Evolutionary conservation across 805 yeast genomes (phyloP).

Genomic region (Candida pseudofarinosa): DNA sequence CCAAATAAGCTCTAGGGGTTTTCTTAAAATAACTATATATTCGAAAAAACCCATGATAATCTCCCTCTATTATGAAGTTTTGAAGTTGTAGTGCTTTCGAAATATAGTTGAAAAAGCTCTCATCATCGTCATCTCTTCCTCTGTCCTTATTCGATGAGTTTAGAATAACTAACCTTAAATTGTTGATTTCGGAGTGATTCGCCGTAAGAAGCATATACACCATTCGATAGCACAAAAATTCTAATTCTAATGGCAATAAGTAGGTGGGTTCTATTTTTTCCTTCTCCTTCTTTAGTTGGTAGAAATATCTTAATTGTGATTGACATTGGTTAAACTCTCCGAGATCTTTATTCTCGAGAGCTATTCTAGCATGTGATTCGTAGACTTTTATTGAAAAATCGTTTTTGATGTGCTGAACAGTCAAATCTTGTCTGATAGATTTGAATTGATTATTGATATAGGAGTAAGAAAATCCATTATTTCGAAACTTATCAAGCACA

Average conservation of each 20-base stretch:
- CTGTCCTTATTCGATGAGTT: background rate
- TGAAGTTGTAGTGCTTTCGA: slow-evolving; percentile 5
- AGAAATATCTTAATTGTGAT: slow-evolving; percentile 67
- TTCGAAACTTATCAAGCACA: slow-evolving; percentile 50
- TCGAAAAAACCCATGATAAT: slow-evolving; percentile 50
- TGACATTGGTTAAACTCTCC: slow-evolving; percentile 97
- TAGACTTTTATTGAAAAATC: slow-evolving; percentile 76
- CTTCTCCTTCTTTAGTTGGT: slow-evolving; percentile 35
- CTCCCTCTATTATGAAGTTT: slow-evolving; percentile 19
- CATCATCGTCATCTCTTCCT: background rate
- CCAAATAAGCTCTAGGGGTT: slow-evolving; percentile 13
- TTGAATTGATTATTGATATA: slow-evolving; percentile 88
- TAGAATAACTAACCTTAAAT: slow-evolving; percentile 23
- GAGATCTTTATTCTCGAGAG: slow-evolving; percentile 75
- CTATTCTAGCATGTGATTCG: slow-evolving; percentile 83
- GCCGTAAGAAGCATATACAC: slow-evolving; percentile 73
- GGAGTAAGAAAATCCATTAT: slow-evolving; percentile 49
- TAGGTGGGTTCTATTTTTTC: slow-evolving; percentile 19
- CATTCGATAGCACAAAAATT: slow-evolving; percentile 69
- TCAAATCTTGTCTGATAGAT: slow-evolving; percentile 87
- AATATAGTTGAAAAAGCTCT: slow-evolving; percentile 13
- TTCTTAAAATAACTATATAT: slow-evolving; percentile 10
- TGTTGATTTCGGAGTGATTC: slow-evolving; percentile 54
- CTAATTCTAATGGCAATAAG: slow-evolving; percentile 36
- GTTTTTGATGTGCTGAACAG: slow-evolving; percentile 82